phyloP scores from a whole-genome alignment of 345 rosid genomes.

The Brassica rapa region DNA sequence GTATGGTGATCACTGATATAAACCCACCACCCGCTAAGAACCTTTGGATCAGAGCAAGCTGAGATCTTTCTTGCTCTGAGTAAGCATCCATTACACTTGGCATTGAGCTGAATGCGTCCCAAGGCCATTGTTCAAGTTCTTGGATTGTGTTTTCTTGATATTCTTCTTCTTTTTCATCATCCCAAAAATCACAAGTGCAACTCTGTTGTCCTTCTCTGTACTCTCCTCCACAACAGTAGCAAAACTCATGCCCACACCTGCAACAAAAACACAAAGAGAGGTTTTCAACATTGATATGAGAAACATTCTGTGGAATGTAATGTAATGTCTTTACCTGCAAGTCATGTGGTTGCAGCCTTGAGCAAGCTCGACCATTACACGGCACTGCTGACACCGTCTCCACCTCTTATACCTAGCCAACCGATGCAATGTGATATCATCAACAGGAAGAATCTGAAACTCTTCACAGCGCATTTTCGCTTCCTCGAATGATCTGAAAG shows the following conservation, averaged over 20 bases:
- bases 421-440: slow-evolving; percentile 78
- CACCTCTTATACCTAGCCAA: slow-evolving; percentile 85
- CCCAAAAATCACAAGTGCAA: slow-evolving; percentile 94
- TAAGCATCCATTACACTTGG: slow-evolving; percentile 88
- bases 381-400: slow-evolving; percentile 92
- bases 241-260: slow-evolving; percentile 96
- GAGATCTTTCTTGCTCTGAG: slow-evolving; percentile 95
- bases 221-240: slow-evolving; percentile 92
- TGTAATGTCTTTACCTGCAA: slow-evolving; percentile 60
- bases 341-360: slow-evolving; percentile 98
- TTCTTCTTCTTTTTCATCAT: slow-evolving; percentile 61
- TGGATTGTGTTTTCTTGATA: slow-evolving; percentile 59
- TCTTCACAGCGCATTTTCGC: slow-evolving; percentile 72
- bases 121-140: slow-evolving; percentile 94
- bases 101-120: slow-evolving; percentile 83
- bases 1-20: slow-evolving; percentile 71
- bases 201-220: slow-evolving; percentile 73
- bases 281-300: background rate
- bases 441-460: slow-evolving; percentile 79
- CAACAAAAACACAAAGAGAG: slow-evolving; percentile 5
- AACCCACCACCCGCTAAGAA: slow-evolving; percentile 90
- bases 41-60: slow-evolving; percentile 82
- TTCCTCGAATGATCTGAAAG: slow-evolving; percentile 66
- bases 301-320: background rate
- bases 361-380: slow-evolving; percentile 83